Conservation (phyloP, 176 grass and related monocot species). For the Puya raimondii region DNA sequence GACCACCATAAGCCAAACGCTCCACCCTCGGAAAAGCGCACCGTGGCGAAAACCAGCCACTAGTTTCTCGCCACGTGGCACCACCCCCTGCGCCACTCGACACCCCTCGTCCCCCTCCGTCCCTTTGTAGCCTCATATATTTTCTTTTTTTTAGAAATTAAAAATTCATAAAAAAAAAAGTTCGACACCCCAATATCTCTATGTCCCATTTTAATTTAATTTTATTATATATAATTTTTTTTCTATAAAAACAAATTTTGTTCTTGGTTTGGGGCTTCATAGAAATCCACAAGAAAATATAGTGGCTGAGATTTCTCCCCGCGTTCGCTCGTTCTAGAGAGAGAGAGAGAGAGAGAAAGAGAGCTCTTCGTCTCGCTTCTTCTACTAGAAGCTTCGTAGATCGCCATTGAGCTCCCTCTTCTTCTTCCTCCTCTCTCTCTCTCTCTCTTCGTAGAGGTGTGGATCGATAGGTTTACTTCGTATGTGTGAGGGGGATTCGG, state of each 20-base stretch:
- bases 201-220: slow-evolving; percentile 10
- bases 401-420: neutral
- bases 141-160: neutral
- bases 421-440: neutral
- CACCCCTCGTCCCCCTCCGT: neutral
- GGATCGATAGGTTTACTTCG: slow-evolving; percentile 14
- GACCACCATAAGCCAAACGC: slow-evolving; percentile 32
- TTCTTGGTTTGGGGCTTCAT: slow-evolving; percentile 1
- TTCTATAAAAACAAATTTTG: neutral
- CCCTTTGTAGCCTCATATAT: neutral
- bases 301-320: slow-evolving; percentile 80
- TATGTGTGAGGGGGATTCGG: slow-evolving; percentile 7
- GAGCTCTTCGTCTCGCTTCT: slow-evolving; percentile 1
- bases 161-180: slow-evolving; percentile 14
- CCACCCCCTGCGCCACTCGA: neutral
- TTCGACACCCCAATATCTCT: slow-evolving; percentile 14
- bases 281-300: slow-evolving; percentile 86
- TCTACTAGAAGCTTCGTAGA: slow-evolving; percentile 16
- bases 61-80: slow-evolving; percentile 33
- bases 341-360: neutral
- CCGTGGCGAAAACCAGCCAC: slow-evolving; percentile 11
- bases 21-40: slow-evolving; percentile 46
- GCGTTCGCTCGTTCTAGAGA: neutral
- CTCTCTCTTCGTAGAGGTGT: neutral
- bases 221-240: neutral